Evolutionary conservation across 176 grass and related monocot species (phyloP).

Genomic region (Carex myosuroides): DNA sequence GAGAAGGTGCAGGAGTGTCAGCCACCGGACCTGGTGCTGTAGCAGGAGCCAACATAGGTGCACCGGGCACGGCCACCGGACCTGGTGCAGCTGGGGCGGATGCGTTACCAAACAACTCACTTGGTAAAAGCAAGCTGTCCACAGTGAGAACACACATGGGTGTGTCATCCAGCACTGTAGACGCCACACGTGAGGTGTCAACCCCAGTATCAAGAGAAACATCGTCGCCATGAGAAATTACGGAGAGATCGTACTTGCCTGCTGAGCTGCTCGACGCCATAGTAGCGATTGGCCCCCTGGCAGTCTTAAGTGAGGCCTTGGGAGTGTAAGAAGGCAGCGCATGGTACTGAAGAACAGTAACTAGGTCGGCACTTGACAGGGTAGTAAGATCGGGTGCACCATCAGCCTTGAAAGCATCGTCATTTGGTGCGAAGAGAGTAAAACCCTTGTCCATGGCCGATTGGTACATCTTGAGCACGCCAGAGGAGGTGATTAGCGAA

Average conservation of each 20-base stretch:
- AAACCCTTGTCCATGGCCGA: slow-evolving; percentile 82
- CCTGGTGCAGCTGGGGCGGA: slow-evolving; percentile 35
- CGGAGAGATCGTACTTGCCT: slow-evolving; percentile 79
- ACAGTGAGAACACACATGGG: slow-evolving; percentile 71
- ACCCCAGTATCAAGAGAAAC: slow-evolving; percentile 72
- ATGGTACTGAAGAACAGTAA: slow-evolving; percentile 87
- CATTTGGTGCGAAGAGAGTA: slow-evolving; percentile 83
- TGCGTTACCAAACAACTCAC: slow-evolving; percentile 53
- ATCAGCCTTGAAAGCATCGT: slow-evolving; percentile 81
- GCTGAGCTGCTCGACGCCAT: slow-evolving; percentile 61
- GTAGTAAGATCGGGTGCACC: slow-evolving; percentile 61
- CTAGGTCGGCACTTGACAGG: slow-evolving; percentile 67
- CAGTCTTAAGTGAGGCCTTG: slow-evolving; percentile 82
- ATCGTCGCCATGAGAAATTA: slow-evolving; percentile 64
- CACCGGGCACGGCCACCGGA: neutral
- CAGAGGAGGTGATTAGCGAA: slow-evolving; percentile 54
- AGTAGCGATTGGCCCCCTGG: slow-evolving; percentile 46
- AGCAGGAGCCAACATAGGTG: neutral
- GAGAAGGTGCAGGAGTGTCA: neutral
- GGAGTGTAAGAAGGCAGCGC: slow-evolving; percentile 79
- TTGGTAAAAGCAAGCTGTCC: slow-evolving; percentile 56
- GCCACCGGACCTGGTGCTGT: slow-evolving; percentile 31
- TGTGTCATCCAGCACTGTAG: slow-evolving; percentile 72
- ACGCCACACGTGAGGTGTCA: slow-evolving; percentile 78
- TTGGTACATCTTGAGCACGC: slow-evolving; percentile 76